phyloP scores from a whole-genome alignment of 2,329 filamentous ascomycete species.

The Colletotrichum horii region DNA sequence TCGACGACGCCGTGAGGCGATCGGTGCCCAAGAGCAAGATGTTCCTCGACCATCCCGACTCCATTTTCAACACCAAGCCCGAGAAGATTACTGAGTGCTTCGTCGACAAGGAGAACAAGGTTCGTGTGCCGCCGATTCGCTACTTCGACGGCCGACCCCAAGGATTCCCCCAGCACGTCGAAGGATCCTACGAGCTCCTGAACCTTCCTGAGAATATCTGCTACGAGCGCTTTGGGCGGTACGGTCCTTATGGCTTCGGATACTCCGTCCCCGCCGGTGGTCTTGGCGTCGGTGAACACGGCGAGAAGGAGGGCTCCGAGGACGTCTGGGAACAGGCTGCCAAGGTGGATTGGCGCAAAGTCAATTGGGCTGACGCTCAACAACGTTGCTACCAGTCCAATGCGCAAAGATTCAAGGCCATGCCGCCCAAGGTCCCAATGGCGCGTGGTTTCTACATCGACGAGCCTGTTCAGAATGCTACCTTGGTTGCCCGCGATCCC shows the following conservation, averaged over 20 bases:
- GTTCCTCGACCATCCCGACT: slow-evolving; percentile 52
- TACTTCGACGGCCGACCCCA: slow-evolving; percentile 79
- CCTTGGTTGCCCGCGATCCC: slow-evolving; percentile 20
- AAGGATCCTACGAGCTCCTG: slow-evolving; percentile 86
- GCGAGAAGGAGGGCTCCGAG: slow-evolving; percentile 81
- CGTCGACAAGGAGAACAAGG: slow-evolving; percentile 69
- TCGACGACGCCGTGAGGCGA: slow-evolving; percentile 33
- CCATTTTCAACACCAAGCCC: slow-evolving; percentile 36
- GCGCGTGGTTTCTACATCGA: slow-evolving; percentile 59
- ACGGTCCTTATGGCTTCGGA: slow-evolving; percentile 88
- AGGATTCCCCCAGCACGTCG: slow-evolving; percentile 83
- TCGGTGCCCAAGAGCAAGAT: slow-evolving; percentile 52
- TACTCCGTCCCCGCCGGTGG: slow-evolving; percentile 83
- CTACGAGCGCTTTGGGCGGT: slow-evolving; percentile 88
- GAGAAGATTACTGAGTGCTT: slow-evolving; percentile 77
- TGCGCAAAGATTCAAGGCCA: slow-evolving; percentile 66
- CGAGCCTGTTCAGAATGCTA: slow-evolving; percentile 32
- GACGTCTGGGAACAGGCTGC: slow-evolving; percentile 74
- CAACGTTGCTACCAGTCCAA: slow-evolving; percentile 76
- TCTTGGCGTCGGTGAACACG: slow-evolving; percentile 83
- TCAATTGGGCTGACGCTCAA: slow-evolving; percentile 83
- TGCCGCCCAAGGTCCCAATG: slow-evolving; percentile 42
- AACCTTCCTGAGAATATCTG: slow-evolving; percentile 85
- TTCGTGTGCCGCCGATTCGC: slow-evolving; percentile 72
- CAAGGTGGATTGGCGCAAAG: slow-evolving; percentile 76